phyloP scores from a whole-genome alignment of 805 yeast species.

The Cyberlindnera galapagoensis region DNA sequence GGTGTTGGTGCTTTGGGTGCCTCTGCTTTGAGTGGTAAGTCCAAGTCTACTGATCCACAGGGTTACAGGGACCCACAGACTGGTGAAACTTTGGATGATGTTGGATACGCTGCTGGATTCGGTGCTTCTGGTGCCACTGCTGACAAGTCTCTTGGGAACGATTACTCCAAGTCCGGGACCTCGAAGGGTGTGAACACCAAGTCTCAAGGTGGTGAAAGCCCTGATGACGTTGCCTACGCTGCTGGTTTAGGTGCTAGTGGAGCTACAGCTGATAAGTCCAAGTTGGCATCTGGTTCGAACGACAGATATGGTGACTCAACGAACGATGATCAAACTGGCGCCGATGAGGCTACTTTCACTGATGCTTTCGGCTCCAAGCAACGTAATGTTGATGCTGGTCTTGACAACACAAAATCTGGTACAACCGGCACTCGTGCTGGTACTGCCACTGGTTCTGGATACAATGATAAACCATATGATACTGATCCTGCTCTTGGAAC shows the following conservation, averaged over 20 bases:
- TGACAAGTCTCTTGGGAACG: no score
- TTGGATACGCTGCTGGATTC: slow-evolving; percentile 9
- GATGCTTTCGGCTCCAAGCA: background rate
- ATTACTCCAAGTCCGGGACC: background rate
- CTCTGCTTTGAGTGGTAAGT: background rate
- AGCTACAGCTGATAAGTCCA: slow-evolving; percentile 5
- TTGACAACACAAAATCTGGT: slow-evolving; percentile 4
- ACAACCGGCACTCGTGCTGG: no score
- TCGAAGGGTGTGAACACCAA: no score
- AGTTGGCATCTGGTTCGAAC: background rate
- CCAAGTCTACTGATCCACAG: no score
- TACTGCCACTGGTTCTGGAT: slow-evolving; percentile 5
- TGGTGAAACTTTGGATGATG: slow-evolving; percentile 7
- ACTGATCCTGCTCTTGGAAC: slow-evolving; percentile 3
- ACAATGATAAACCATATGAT: background rate
- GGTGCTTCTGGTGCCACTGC: slow-evolving; percentile 10
- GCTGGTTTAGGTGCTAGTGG: slow-evolving; percentile 13
- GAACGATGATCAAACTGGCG: background rate
- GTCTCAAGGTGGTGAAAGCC: slow-evolving; percentile 5
- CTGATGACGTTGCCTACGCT: slow-evolving; percentile 8
- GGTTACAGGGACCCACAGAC: slow-evolving; percentile 3
- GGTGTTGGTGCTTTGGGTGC: slow-evolving; percentile 4
- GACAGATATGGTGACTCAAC: background rate
- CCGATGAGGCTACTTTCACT: background rate
- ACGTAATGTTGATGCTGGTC: background rate